Evolutionary conservation across 257 asterid species (phyloP).

Genomic region (Fraxinus quadrangulata): DNA sequence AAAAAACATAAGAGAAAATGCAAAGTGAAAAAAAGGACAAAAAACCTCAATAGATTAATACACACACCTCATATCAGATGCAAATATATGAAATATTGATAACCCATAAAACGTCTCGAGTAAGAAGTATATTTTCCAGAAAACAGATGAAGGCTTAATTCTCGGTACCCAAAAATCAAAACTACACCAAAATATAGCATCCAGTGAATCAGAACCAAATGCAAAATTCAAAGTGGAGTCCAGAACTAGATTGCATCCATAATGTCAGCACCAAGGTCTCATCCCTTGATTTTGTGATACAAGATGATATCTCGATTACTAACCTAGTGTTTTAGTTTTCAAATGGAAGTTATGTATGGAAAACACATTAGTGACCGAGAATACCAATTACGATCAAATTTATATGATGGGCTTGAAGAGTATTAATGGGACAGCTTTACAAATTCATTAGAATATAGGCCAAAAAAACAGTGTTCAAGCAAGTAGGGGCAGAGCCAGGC

Average conservation of each 20-base stretch:
- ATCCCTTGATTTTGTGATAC: background rate
- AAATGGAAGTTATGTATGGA: background rate
- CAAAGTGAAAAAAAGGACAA: background rate
- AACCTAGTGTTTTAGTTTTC: background rate
- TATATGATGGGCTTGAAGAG: background rate
- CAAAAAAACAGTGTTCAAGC: background rate
- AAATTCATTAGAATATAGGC: background rate
- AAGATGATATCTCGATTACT: background rate
- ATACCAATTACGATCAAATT: background rate
- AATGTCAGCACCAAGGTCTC: background rate
- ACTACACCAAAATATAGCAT: background rate
- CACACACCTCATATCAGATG: conserved; percentile 3
- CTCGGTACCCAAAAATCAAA: background rate
- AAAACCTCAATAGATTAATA: background rate
- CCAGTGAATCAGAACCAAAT: background rate
- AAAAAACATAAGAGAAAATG: background rate
- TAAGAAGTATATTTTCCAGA: background rate
- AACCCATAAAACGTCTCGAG: background rate
- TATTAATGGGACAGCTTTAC: background rate
- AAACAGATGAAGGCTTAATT: background rate
- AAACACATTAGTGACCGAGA: background rate
- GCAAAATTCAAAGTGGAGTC: background rate
- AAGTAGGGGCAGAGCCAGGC: background rate
- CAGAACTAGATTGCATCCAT: background rate
- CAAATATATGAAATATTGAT: background rate